Evolutionary conservation across 129 eudicot species (phyloP), one percentile per base, ranked within the genome.

Genomic region (Flaveria linearis): DNA sequence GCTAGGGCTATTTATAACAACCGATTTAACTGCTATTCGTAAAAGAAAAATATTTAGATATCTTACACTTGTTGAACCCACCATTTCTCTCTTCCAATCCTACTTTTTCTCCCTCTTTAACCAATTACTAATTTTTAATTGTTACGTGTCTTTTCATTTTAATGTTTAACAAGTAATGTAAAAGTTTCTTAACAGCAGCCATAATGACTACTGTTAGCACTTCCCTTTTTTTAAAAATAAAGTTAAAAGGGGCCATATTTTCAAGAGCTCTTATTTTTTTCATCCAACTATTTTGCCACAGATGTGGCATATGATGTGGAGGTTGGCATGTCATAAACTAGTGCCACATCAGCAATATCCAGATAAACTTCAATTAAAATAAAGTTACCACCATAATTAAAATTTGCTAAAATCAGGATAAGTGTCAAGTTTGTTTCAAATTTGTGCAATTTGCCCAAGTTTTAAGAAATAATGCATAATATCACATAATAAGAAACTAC

Each of bases 401-500:
- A 16, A 53, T n/a, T n/a, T 53, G 10, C 23, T 7, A 53, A 53
- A 53, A 53, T 53, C 9, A 22, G 33, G 30, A 57, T 11, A 57
- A 22, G 30, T 25, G n/a, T 25, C 13, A 12, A 62, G 68, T 62
- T 26, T 62, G 50, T 41, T 66, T 66, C 16, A n/a, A 66, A 66
- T 62, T 62, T 30, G 68, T 62, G 71, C 71, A 41, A 39, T 41
- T 66, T 39, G 71, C 51, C 26, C 26, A n/a, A 39, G 28, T 26
- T 62, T 30, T 62, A 26, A 28, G 43, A 66, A 66, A 66, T 71
- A 45, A 43, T 10, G 26, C 30, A 43, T 47, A 25, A 45, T 74
- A 75, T 46, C 43, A 75, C 71, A 62, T n/a, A 46, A 75, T 7
- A 60, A 62, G 51, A 81, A 76, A 69, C 77, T 85, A 94, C 98